A percentile compares a stretch with the other conserved stretches of the same genome.
These are phyloP conservation scores for Aspergillus fijiensis DNA, from an alignment of 2,329 filamentous ascomycete genomes.

Conservation along the genomic window DNA sequence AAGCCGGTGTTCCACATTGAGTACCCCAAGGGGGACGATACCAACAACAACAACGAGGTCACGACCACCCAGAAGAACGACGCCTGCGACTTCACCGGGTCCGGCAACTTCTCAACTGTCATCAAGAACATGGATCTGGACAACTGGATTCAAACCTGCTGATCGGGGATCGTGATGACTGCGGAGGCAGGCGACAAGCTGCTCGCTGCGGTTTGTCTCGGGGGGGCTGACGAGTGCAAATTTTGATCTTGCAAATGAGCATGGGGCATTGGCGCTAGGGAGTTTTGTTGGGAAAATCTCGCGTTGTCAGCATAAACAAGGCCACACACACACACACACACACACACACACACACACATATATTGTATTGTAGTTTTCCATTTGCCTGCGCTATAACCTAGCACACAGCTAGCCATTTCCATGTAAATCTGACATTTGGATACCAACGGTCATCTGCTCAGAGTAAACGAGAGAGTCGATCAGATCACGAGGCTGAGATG, in stretches of 20 bases:
- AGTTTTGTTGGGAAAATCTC: background rate
- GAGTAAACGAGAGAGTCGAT: background rate
- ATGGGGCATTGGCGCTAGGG: background rate
- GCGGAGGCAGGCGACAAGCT: slow-evolving; percentile 4
- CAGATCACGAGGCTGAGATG: background rate
- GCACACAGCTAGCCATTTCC: background rate
- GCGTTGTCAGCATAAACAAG: background rate
- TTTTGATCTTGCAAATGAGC: background rate
- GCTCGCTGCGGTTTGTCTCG: background rate
- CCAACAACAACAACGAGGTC: slow-evolving; percentile 37
- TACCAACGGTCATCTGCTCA: background rate
- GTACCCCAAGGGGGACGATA: slow-evolving; percentile 57
- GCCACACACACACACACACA: background rate
- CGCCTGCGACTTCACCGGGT: slow-evolving; percentile 51
- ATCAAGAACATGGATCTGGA: slow-evolving; percentile 66
- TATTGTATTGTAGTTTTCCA: background rate
- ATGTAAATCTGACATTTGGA: background rate
- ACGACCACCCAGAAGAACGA: slow-evolving; percentile 32
- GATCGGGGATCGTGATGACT: slow-evolving; percentile 7
- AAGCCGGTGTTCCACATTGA: slow-evolving; percentile 75
- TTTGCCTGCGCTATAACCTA: background rate
- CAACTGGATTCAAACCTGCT: slow-evolving; percentile 62
- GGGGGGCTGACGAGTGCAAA: background rate
- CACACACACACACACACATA: too few relatives aligned
- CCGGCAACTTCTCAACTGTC: slow-evolving; percentile 60